Percentiles rank a stretch among this genome's conserved stretches.
Conservation (phyloP, 306 rosid genomes). For the Prunus mume region DNA sequence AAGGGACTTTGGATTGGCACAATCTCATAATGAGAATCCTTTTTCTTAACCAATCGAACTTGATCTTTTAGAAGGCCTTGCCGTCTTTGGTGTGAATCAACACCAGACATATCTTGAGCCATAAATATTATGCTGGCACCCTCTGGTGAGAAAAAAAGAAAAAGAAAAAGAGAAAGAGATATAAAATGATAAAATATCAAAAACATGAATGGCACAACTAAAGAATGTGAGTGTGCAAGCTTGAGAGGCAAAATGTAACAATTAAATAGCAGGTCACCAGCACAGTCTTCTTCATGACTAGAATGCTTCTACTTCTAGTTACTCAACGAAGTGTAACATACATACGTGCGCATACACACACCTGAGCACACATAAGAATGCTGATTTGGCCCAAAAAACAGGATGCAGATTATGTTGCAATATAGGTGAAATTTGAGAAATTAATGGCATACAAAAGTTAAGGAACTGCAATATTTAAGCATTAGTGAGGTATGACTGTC, state of each 20-base stretch:
- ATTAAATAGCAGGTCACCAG: neutral
- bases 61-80: conserved; percentile 92
- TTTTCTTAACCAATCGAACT: conserved; percentile 75
- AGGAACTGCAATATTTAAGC: neutral
- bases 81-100: conserved; percentile 60
- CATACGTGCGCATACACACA: neutral
- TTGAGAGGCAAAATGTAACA: neutral
- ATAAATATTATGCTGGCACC: conserved; percentile 41
- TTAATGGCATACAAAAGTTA: neutral
- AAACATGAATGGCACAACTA: conserved; percentile 18
- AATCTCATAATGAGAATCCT: conserved; percentile 69
- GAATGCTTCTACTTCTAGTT: neutral
- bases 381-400: no score
- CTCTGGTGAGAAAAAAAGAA: conserved; percentile 13
- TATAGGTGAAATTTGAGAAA: neutral
- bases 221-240: neutral
- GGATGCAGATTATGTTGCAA: neutral
- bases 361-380: neutral
- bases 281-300: neutral
- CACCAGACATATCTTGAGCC: conserved; percentile 51
- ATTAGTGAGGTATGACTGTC: neutral
- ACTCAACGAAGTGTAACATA: neutral
- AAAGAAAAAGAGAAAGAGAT: conserved; percentile 7
- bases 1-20: conserved; percentile 62
- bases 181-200: conserved; percentile 14